Base-by-base conservation (phyloP, 2,329 filamentous ascomycete genomes). In the Chaetomiaceae sp. region DNA sequence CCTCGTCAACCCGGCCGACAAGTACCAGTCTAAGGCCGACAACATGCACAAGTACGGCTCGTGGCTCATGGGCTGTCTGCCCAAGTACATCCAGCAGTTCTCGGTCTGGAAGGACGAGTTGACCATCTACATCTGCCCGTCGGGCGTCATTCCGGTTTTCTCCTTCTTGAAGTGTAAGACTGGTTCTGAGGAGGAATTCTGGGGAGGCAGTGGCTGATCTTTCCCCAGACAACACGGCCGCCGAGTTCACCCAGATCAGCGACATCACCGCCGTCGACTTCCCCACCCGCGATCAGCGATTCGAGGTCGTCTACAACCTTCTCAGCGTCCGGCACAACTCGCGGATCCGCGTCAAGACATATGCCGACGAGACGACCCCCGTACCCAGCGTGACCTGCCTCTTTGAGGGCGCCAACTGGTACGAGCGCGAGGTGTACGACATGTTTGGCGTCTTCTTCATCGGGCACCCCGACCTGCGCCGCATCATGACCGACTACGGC, bases 71-170 rank as follows among this genome's bases (percentile, higher is more conserved):
- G 91, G 91, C 63, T 95, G 89, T 72, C 75, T 99, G 68, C 95
- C 94, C 65, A 97, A 96, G 79, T 96, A 96, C 75, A 83, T 99
- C 65, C 95, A 99, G 77, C 94, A 99, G 76, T 97, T 97, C 77
- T 95, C 91, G 12, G 92, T 99, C 52, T 99, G 94, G 94, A 99
- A 99, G 77, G 94, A 99, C 70, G 94, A 99, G 75, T 84, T 99
- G 69, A 91, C 88, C 64, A 89, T 96, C 71, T 92, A 95, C 74
- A 94, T 97, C 67, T 80, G 89, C 44, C 94, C 94, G 1, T 76
- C 88, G 34, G 94, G 90, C 63, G 84, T 97, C 64, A 83, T 96
- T 63, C 94, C 94, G 36, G 88, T 95, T 65, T 91, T 99, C 72
- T 84, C 82, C 57, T 99, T 99, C 77, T 80, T 99, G 66, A 97